These are phyloP conservation scores for Lathyrus tuberosus DNA, from an alignment of 306 rosid genomes.

Conservation along the genomic window DNA sequence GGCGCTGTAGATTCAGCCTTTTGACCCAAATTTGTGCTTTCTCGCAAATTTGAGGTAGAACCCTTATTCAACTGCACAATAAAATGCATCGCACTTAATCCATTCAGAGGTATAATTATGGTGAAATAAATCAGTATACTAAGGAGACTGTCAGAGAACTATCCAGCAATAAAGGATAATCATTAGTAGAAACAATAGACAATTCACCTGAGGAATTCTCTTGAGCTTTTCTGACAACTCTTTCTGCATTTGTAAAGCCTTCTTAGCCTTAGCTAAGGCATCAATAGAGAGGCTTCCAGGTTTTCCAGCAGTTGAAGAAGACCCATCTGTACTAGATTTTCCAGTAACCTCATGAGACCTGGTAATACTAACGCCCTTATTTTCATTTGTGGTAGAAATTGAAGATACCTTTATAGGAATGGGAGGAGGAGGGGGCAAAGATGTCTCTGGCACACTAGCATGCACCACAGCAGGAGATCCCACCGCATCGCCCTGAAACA, in stretches of 20 bases:
- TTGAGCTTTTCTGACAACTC: slow-evolving; percentile 76
- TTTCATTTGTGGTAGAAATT: slow-evolving; percentile 98
- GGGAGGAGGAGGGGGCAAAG: slow-evolving; percentile 59
- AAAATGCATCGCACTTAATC: slow-evolving; percentile 41
- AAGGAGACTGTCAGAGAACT: slow-evolving; percentile 6
- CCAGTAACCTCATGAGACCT: slow-evolving; percentile 99
- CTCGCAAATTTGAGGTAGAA: slow-evolving; percentile 52
- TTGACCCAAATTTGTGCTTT: slow-evolving; percentile 45
- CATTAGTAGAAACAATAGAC: slow-evolving; percentile 10
- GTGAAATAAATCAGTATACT: neutral
- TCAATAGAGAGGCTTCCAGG: slow-evolving; percentile 77
- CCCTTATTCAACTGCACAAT: slow-evolving; percentile 66
- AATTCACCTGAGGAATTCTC: slow-evolving; percentile 70
- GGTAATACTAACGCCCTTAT: slow-evolving; percentile 99
- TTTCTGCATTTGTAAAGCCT: slow-evolving; percentile 80
- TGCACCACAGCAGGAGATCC: slow-evolving; percentile 61
- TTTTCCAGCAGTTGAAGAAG: slow-evolving; percentile 94
- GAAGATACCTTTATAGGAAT: slow-evolving; percentile 91
- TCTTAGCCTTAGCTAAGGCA: slow-evolving; percentile 87
- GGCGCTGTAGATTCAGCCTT: slow-evolving; percentile 52
- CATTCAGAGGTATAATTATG: slow-evolving; percentile 31
- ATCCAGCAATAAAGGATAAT: slow-evolving; percentile 12
- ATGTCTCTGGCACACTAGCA: slow-evolving; percentile 61
- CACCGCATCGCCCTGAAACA: slow-evolving; percentile 61
- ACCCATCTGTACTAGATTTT: slow-evolving; percentile 99